Conservation (phyloP, 208 protist species). For the Leishmania lainsoni region DNA sequence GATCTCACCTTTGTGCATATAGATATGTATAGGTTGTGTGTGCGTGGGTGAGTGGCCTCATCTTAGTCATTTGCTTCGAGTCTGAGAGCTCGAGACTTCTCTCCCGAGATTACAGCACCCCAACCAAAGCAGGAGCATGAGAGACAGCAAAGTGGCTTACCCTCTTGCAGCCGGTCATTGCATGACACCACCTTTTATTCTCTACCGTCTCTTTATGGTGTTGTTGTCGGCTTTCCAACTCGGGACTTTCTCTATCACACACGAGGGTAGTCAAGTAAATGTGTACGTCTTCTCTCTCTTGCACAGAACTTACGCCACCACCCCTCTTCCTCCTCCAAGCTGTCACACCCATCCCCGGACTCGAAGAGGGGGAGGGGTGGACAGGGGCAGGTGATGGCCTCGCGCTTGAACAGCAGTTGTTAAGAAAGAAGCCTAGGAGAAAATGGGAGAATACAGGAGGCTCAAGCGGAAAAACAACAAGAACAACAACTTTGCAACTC, state of each 20-base stretch:
- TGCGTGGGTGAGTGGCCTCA: constrained; percentile 1
- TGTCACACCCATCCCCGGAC: background rate
- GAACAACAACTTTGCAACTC: background rate
- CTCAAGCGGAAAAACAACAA: constrained; percentile 1
- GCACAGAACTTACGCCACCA: background rate
- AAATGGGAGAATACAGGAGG: constrained; percentile 12
- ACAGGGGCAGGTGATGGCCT: background rate
- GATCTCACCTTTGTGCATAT: background rate
- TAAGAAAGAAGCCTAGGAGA: constrained; percentile 5
- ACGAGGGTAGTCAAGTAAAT: background rate
- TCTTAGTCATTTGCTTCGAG: background rate
- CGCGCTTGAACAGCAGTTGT: no score
- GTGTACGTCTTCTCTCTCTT: background rate
- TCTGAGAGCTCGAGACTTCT: background rate
- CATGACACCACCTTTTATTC: background rate
- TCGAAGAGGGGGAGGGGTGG: background rate
- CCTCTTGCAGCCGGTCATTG: background rate
- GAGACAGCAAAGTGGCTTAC: background rate
- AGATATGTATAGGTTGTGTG: background rate
- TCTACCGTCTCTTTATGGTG: background rate
- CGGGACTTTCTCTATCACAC: background rate
- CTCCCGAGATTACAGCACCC: background rate
- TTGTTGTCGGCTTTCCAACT: background rate
- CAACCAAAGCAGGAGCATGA: background rate
- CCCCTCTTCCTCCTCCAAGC: background rate